Percentiles rank a stretch among this genome's conserved stretches.
These are phyloP conservation scores for Metarhizium anisopliae DNA, from an alignment of 2,329 filamentous ascomycete species.

Conservation along the genomic window DNA sequence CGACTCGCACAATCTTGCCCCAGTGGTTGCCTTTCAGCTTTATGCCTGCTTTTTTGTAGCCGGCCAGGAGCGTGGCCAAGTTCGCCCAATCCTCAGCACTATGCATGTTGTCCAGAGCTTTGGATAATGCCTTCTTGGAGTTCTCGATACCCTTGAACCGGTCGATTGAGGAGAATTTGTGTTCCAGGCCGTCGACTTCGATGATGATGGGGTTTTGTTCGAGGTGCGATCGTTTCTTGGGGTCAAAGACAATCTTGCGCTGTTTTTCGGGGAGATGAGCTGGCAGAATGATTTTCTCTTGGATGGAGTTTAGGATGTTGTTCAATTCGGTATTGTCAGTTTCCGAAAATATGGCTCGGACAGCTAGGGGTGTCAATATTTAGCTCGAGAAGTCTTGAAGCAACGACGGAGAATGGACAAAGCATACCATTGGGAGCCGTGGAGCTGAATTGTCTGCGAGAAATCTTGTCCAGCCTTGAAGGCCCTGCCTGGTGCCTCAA, in stretches of 20 bases:
- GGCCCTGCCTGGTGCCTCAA: slow-evolving; percentile 8
- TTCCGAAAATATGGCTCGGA: slow-evolving; percentile 36
- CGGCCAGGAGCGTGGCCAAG: slow-evolving; percentile 42
- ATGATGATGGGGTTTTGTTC: slow-evolving; percentile 47
- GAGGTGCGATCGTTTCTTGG: slow-evolving; percentile 37
- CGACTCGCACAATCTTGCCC: slow-evolving; percentile 31
- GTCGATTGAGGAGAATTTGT: slow-evolving; percentile 41
- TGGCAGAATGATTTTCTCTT: slow-evolving; percentile 53
- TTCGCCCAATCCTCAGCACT: slow-evolving; percentile 42
- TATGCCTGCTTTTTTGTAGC: slow-evolving; percentile 34
- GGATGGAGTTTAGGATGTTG: slow-evolving; percentile 40
- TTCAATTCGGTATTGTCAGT: slow-evolving; percentile 47
- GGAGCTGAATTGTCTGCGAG: slow-evolving; percentile 19
- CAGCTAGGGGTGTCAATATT: slow-evolving; percentile 15
- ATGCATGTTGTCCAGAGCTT: slow-evolving; percentile 36
- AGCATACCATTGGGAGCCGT: slow-evolving; percentile 20
- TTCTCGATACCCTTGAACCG: slow-evolving; percentile 35
- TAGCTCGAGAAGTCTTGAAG: slow-evolving; percentile 1
- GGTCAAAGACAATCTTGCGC: slow-evolving; percentile 42
- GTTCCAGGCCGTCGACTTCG: slow-evolving; percentile 47
- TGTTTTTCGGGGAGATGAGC: slow-evolving; percentile 45
- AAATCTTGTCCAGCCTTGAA: background rate
- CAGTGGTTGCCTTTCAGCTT: slow-evolving; percentile 25
- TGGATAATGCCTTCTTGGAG: slow-evolving; percentile 27
- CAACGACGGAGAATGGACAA: background rate